These are phyloP conservation scores for Apophysomyces sp. DNA, from an alignment of 371 early-diverging fungal genomes.

Conservation along the genomic window DNA sequence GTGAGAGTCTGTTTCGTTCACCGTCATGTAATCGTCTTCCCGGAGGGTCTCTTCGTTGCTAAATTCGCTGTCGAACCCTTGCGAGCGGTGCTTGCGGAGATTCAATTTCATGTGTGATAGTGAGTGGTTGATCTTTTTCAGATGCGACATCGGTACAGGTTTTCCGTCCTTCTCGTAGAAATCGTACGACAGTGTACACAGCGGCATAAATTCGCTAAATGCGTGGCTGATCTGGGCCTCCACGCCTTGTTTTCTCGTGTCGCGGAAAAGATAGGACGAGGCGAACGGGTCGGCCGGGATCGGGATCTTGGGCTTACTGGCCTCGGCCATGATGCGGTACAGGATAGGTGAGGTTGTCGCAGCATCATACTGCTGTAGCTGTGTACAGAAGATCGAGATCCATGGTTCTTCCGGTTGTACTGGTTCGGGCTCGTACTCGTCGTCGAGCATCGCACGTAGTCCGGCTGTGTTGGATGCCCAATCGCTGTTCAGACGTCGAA, in stretches of 20 bases:
- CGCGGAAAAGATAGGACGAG: constrained; percentile 29
- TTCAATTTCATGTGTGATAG: constrained; percentile 38
- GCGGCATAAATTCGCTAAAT: constrained; percentile 27
- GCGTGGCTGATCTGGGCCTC: constrained; percentile 14
- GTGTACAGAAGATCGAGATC: constrained; percentile 37
- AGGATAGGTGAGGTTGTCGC: constrained; percentile 26
- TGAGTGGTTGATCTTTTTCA: constrained; percentile 37
- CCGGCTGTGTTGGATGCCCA: constrained; percentile 30
- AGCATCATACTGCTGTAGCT: constrained; percentile 17
- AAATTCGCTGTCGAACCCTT: constrained; percentile 12
- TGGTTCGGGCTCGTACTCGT: constrained; percentile 25
- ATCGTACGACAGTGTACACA: constrained; percentile 7
- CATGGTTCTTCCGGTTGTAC: constrained; percentile 37
- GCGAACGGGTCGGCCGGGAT: constrained; percentile 34
- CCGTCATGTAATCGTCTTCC: constrained; percentile 8
- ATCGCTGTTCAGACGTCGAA: constrained; percentile 16
- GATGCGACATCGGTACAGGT: constrained; percentile 1
- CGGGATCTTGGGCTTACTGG: constrained; percentile 21
- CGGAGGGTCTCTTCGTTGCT: constrained; percentile 19
- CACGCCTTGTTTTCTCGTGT: constrained; percentile 11
- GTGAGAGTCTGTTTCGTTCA: constrained; percentile 3
- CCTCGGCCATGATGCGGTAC: constrained; percentile 34
- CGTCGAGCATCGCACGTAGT: constrained; percentile 33
- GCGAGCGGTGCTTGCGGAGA: constrained; percentile 28
- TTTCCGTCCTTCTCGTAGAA: constrained; percentile 8